Evolutionary conservation across 192 early-diverging fungal genomes (phyloP).

Genomic region (Backusella liffmaniae): DNA sequence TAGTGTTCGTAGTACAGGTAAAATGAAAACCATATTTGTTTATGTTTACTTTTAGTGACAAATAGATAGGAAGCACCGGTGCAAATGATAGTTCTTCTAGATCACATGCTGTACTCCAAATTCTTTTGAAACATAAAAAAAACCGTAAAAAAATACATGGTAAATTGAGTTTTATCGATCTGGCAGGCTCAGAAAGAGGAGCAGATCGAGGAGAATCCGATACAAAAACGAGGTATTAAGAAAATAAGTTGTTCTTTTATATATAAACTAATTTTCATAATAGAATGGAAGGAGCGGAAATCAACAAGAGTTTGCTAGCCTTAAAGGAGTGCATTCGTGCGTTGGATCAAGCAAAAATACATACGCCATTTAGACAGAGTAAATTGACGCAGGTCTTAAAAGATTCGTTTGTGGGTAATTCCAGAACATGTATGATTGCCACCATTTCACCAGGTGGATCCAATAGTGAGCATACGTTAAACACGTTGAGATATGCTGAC

Average conservation of each 20-base stretch:
- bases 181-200: constrained; percentile 96
- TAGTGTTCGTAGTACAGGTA: constrained; percentile 89
- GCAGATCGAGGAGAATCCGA: constrained; percentile 94
- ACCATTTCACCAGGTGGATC: constrained; percentile 94
- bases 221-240: constrained; percentile 78
- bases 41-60: not conserved
- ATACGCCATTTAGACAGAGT: constrained; percentile 96
- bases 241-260: not conserved
- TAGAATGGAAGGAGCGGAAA: constrained; percentile 97
- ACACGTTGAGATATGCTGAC: constrained; percentile 97
- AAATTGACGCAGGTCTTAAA: constrained; percentile 96
- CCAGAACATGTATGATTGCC: constrained; percentile 98
- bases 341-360: constrained; percentile 88
- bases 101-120: constrained; percentile 96
- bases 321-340: constrained; percentile 98
- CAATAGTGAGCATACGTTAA: constrained; percentile 95
- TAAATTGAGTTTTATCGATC: constrained; percentile 96
- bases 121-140: constrained; percentile 75
- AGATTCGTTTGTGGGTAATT: constrained; percentile 98
- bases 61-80: constrained; percentile 72
- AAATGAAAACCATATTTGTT: not conserved
- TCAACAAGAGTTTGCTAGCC: constrained; percentile 96
- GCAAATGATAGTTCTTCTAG: constrained; percentile 95
- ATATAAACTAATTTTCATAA: not conserved
- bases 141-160: constrained; percentile 61